These are phyloP conservation scores for Leishmania mexicana DNA, from an alignment of 208 protist genomes.

Conservation along the genomic window DNA sequence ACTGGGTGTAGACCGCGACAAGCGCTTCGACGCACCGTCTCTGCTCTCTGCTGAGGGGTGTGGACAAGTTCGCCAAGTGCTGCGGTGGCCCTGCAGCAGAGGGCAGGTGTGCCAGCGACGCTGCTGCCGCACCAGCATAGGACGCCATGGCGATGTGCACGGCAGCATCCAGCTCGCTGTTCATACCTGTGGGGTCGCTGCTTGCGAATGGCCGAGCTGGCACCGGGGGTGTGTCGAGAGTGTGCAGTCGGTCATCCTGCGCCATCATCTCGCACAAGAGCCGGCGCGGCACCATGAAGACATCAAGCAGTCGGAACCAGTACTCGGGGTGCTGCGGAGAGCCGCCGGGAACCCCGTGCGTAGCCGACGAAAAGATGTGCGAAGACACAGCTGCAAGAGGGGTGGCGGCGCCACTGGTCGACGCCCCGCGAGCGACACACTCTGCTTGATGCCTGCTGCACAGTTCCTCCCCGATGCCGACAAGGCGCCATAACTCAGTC, in stretches of 20 bases:
- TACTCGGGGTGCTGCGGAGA: slow-evolving; percentile 13
- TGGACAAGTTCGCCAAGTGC: slow-evolving; percentile 6
- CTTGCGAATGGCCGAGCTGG: not conserved
- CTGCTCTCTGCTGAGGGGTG: slow-evolving; percentile 16
- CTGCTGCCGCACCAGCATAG: not conserved
- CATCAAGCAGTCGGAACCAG: slow-evolving; percentile 70
- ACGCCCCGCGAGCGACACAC: not conserved
- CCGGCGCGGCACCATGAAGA: slow-evolving; percentile 58
- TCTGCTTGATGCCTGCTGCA: slow-evolving; percentile 45
- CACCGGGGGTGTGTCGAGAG: not conserved
- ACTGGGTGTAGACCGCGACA: slow-evolving; percentile 58
- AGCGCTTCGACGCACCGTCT: slow-evolving; percentile 40
- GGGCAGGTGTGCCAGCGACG: not conserved
- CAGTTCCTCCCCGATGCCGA: slow-evolving; percentile 48
- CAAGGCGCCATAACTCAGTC: slow-evolving; percentile 33
- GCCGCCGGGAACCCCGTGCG: not conserved
- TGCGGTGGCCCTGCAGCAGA: not conserved
- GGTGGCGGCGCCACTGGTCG: not conserved
- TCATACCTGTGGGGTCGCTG: slow-evolving; percentile 2
- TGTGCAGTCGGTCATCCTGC: slow-evolving; percentile 20
- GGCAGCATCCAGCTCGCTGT: slow-evolving; percentile 1
- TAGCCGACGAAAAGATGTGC: not conserved
- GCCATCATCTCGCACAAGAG: slow-evolving; percentile 31
- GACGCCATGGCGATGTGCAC: not conserved
- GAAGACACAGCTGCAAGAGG: not conserved